phyloP scores from a whole-genome alignment of 2,329 filamentous ascomycete genomes.

The Clathrospora elynae region DNA sequence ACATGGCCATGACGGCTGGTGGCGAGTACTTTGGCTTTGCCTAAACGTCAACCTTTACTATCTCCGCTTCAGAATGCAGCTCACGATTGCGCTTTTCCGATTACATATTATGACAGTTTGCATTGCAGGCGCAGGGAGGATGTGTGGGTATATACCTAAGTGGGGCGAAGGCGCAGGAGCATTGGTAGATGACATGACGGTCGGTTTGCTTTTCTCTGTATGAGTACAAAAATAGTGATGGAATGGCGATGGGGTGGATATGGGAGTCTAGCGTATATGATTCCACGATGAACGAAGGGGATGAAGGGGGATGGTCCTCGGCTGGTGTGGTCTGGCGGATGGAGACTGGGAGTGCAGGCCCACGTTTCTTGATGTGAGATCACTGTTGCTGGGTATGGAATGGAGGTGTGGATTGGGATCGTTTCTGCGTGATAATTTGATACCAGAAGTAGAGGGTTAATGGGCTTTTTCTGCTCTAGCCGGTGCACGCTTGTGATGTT shows the following conservation, averaged over 20 bases:
- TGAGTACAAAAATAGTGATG: constrained; percentile 25
- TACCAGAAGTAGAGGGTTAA: constrained; percentile 5
- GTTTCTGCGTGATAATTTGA: background rate
- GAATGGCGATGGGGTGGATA: background rate
- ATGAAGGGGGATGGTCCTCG: background rate
- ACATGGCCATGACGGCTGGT: constrained; percentile 96
- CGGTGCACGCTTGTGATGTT: too few species aligned
- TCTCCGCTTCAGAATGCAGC: background rate
- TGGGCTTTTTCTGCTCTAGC: background rate
- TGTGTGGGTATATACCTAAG: constrained; percentile 13
- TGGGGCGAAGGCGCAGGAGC: constrained; percentile 4
- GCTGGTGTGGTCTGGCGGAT: constrained; percentile 11
- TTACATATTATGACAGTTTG: constrained; percentile 30
- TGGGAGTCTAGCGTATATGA: constrained; percentile 2
- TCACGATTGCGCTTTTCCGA: constrained; percentile 11
- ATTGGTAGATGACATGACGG: constrained; percentile 3
- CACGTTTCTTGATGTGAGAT: constrained; percentile 9
- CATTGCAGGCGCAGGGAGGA: constrained; percentile 39
- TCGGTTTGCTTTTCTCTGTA: constrained; percentile 18
- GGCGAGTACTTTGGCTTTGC: constrained; percentile 98
- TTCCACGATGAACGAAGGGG: background rate
- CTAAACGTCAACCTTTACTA: constrained; percentile 53
- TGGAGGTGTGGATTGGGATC: background rate
- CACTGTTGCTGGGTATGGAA: background rate
- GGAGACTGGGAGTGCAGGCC: constrained; percentile 42